phyloP scores from a whole-genome alignment of 2,329 filamentous ascomycete species.

The Colletotrichum sp. region DNA sequence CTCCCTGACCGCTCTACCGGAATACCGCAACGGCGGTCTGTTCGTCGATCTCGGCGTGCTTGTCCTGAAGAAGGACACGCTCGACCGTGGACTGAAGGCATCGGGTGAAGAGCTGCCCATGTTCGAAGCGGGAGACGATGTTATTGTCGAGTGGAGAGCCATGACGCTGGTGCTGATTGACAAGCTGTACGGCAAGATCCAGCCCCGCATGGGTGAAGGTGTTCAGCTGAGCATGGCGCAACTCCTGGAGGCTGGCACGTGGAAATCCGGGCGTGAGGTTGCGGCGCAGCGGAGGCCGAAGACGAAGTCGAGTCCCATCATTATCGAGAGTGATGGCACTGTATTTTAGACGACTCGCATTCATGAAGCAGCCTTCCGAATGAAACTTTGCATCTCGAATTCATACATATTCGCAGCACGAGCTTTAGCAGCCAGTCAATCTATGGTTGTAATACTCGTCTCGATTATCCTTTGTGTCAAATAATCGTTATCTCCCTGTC shows the following conservation, averaged over 20 bases:
- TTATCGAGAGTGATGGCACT: constrained; percentile 81
- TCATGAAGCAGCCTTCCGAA: neutral
- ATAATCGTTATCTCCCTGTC: neutral
- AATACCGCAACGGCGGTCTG: constrained; percentile 91
- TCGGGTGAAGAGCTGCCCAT: constrained; percentile 58
- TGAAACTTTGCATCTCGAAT: neutral
- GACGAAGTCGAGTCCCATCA: constrained; percentile 82
- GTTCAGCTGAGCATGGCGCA: constrained; percentile 50
- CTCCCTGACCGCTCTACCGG: constrained; percentile 84
- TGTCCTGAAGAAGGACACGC: constrained; percentile 73
- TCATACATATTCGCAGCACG: neutral
- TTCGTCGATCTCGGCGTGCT: constrained; percentile 85
- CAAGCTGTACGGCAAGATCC: constrained; percentile 52
- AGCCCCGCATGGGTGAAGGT: constrained; percentile 34
- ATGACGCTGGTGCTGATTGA: constrained; percentile 66
- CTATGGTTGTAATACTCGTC: neutral
- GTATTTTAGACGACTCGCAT: constrained; percentile 41
- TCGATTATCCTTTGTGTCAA: neutral
- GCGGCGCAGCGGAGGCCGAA: constrained; percentile 79
- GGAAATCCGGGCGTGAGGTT: constrained; percentile 76
- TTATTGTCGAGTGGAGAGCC: constrained; percentile 69
- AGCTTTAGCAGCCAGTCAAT: neutral
- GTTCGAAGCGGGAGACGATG: constrained; percentile 64
- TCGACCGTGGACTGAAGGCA: constrained; percentile 69
- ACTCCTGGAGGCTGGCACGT: constrained; percentile 57